A percentile compares a stretch with the other conserved stretches of the same genome.
Conservation (phyloP, 1,139 yeast species). For the Yamadazyma siamensis region DNA sequence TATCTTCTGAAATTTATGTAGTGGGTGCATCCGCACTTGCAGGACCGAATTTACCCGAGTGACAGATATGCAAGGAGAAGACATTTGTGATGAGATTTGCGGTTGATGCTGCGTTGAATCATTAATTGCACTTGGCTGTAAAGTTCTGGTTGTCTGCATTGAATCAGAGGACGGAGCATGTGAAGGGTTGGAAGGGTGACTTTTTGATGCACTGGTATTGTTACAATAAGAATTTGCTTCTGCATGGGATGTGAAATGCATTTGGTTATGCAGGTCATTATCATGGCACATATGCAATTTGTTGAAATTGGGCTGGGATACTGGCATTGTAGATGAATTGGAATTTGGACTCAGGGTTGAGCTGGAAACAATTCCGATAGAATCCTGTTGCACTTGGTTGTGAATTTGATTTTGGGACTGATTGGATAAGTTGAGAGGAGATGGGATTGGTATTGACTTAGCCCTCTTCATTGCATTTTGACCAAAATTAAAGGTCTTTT, state of each 20-base stretch:
- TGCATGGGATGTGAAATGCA: no score
- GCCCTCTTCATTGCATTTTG: conserved; percentile 7
- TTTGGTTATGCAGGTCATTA: no score
- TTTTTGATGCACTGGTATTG: no score
- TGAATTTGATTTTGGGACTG: conserved; percentile 3
- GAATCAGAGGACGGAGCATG: no score
- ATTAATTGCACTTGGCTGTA: conserved; percentile 1
- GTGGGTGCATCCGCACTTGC: neutral
- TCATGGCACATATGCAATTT: no score
- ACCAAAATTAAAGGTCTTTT: conserved; percentile 5
- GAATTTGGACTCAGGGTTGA: no score
- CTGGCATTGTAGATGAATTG: no score
- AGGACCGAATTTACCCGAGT: neutral
- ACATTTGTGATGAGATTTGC: neutral
- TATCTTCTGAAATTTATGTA: neutral
- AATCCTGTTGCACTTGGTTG: neutral
- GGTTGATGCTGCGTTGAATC: neutral
- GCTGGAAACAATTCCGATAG: no score
- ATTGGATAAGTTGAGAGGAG: conserved; percentile 13
- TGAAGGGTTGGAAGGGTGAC: no score
- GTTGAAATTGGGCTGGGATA: neutral
- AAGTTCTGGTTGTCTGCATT: conserved; percentile 1
- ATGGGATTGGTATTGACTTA: conserved; percentile 10
- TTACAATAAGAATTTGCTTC: no score
- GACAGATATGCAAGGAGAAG: neutral